These are phyloP conservation scores for Kentomonas sorsogonicus DNA, from an alignment of 208 protist species.

Conservation along the genomic window DNA sequence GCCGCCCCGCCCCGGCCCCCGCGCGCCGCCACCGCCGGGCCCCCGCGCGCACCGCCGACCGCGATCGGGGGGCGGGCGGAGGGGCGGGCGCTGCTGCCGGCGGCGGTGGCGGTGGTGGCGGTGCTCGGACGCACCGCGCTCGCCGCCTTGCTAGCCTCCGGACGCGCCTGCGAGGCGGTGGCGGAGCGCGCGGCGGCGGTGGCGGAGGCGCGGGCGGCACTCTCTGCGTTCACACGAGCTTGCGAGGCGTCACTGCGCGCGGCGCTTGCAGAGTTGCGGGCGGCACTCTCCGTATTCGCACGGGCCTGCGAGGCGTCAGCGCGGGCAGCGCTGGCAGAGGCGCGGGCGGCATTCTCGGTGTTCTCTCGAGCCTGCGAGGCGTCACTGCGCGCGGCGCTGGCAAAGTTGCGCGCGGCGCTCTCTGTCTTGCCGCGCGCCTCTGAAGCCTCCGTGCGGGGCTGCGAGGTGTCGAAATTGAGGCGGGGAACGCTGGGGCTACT, in stretches of 20 bases:
- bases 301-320: too few relatives aligned
- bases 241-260: too few relatives aligned
- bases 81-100: conserved; percentile 1
- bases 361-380: too few relatives aligned
- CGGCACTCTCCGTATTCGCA: not conserved
- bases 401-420: not conserved
- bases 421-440: conserved; percentile 2
- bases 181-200: not conserved
- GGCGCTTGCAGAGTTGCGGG: not conserved
- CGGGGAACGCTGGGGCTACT: conserved; percentile 16
- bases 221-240: not conserved
- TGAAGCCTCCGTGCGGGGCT: not conserved
- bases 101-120: not conserved
- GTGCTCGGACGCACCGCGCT: conserved; percentile 10
- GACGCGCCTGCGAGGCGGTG: too few relatives aligned
- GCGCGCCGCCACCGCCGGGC: conserved; percentile 6
- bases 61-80: conserved; percentile 5
- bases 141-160: too few relatives aligned
- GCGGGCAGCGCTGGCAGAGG: too few relatives aligned
- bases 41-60: not conserved
- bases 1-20: not conserved
- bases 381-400: too few relatives aligned
- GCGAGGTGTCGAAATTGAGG: not conserved
- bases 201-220: not conserved
- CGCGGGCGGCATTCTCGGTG: too few relatives aligned